Conservation (phyloP, 495 filamentous ascomycete species). For the Tuber aestivum region DNA sequence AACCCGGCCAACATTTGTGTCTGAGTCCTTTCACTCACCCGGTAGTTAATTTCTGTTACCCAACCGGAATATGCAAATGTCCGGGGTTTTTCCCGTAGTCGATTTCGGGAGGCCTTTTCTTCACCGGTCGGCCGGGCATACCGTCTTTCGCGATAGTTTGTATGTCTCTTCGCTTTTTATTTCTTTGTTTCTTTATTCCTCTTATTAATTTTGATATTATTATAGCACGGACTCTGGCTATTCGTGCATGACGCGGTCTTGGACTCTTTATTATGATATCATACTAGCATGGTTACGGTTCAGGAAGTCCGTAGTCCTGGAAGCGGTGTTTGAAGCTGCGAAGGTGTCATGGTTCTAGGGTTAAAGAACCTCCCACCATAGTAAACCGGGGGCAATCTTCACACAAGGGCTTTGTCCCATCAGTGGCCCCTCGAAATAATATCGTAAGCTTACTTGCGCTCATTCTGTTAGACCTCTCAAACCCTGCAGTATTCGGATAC, state of each 20-base stretch:
- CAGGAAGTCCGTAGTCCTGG: not conserved
- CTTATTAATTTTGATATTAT: not conserved
- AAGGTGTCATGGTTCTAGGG: not conserved
- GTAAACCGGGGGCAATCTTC: not conserved
- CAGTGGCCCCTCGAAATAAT: not conserved
- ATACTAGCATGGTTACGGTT: not conserved
- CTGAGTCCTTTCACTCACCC: not conserved
- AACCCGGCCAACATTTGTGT: conserved; percentile 3
- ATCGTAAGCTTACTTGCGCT: not conserved
- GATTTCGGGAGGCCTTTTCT: not conserved
- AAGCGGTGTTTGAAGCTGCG: not conserved
- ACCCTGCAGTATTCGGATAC: not conserved
- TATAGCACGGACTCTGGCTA: not conserved
- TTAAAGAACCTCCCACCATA: not conserved
- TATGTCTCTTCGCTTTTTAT: not conserved
- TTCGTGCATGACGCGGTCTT: not conserved
- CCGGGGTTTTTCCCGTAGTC: not conserved
- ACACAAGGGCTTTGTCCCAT: not conserved
- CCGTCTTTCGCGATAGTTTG: not conserved
- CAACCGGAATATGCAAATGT: not conserved
- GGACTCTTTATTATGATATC: not conserved
- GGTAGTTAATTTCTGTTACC: not conserved
- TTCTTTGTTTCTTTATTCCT: not conserved
- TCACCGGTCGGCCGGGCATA: not conserved
- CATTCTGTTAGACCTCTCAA: not conserved